phyloP scores from a whole-genome alignment of 192 early-diverging fungal genomes.

The Coemansia sp. region DNA sequence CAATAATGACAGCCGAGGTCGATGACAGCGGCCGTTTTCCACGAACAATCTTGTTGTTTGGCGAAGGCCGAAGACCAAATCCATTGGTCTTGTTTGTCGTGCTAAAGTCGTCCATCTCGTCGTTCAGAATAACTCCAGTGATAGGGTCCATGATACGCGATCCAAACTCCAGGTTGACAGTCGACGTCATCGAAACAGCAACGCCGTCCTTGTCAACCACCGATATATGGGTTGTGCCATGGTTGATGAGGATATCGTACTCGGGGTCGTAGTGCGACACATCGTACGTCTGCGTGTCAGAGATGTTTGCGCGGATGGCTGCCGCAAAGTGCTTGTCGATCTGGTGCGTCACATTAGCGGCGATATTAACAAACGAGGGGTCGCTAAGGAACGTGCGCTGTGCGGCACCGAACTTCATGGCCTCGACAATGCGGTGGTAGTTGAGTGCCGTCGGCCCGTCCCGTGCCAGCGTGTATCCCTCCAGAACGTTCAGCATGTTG shows the following conservation, averaged over 20 bases:
- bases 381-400: constrained; percentile 81
- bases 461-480: constrained; percentile 69
- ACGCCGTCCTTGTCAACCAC: constrained; percentile 69
- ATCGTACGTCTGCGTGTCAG: constrained; percentile 67
- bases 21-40: constrained; percentile 77
- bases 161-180: constrained; percentile 89
- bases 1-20: constrained; percentile 55
- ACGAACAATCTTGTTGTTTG: constrained; percentile 77
- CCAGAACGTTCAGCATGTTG: constrained; percentile 82
- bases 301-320: constrained; percentile 67
- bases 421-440: constrained; percentile 82
- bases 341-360: constrained; percentile 58
- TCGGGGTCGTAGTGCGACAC: constrained; percentile 76
- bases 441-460: constrained; percentile 64
- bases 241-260: constrained; percentile 74
- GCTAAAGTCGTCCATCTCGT: constrained; percentile 96
- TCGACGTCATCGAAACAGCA: constrained; percentile 86
- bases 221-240: constrained; percentile 92
- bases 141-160: constrained; percentile 79
- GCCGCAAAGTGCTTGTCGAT: constrained; percentile 69
- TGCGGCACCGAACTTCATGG: constrained; percentile 85
- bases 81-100: constrained; percentile 68
- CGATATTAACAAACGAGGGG: constrained; percentile 60
- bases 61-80: constrained; percentile 80
- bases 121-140: constrained; percentile 90